Evolutionary conservation across 129 eudicot genomes (phyloP), one percentile per base, ranked within the genome.

Genomic region (Chrysanthemum makinoi): DNA sequence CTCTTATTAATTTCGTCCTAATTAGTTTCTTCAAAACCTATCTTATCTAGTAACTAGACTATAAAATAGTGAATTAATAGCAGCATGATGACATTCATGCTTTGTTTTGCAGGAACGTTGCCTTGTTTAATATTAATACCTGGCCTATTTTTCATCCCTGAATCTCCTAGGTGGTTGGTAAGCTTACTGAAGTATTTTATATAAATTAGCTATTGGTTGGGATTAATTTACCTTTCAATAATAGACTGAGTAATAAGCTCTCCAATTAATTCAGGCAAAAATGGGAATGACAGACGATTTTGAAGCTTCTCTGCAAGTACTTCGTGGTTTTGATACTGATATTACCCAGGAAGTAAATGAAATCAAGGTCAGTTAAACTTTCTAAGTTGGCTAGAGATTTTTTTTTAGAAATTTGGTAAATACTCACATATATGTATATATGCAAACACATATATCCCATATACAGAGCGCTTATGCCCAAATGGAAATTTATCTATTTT

Each of bases 151-250:
- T 91, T 91, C 83, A 91, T 91, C 55, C 97, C 97, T 8, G 97
- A 91, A 64, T 88, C 96, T 77, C 97, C 97, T 60, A 83, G 97
- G 79, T 91, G 97, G 97, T 75, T 91, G 94, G 98, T 91, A 79
- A 80, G 91, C 39, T 61, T 66, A 54, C 12, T 18, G 9, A 62
- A 43, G 51, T 52, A 57, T 69, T 47, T 47, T 11, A 35, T 16
- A 26, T 28, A 18, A 39, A 2, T 60, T 48, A 33, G 18, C 54
- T 68, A 39, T 58, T 52, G 51, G 20, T 61, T 80, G 51, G 12
- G 12, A 51, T 58, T 66, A 33, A 51, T 52, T 49, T 26, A 55
- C 46, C 28, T 63, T 16, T 28, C 13, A 54, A 65, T 53, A 57
- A 53, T 75, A 17, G 10, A 13, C 30, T 52, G 24, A 52, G 43